Evolutionary conservation across 148 eudicot genomes (phyloP).

Genomic region (Fagopyrum tataricum): DNA sequence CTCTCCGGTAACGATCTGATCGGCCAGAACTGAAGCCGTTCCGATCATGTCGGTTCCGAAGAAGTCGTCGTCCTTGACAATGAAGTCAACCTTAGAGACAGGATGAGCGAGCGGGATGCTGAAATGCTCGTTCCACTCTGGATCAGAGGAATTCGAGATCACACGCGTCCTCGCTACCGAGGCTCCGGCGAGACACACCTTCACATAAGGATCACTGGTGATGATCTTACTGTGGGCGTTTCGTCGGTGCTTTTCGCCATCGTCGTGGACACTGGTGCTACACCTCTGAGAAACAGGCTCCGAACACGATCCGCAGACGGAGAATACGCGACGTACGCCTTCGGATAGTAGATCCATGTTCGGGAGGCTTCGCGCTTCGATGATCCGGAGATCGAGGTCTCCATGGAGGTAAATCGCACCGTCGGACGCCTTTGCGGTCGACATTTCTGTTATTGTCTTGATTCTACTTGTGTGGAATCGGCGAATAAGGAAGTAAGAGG

Average conservation of each 20-base stretch:
- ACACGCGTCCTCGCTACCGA: conserved; percentile 78
- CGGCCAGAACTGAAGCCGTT: conserved; percentile 40
- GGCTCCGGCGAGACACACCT: conserved; percentile 62
- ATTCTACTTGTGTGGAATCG: not conserved
- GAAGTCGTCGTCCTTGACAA: conserved; percentile 70
- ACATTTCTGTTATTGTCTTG: conserved; percentile 16
- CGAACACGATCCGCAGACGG: conserved; percentile 26
- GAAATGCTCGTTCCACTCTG: conserved; percentile 72
- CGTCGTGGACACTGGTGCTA: conserved; percentile 6
- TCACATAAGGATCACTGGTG: conserved; percentile 96
- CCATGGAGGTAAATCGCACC: conserved; percentile 53
- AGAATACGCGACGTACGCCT: conserved; percentile 42
- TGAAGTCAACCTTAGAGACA: conserved; percentile 42
- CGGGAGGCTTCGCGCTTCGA: conserved; percentile 57
- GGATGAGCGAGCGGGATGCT: conserved; percentile 74
- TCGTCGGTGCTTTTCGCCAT: not conserved
- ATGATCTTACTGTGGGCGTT: conserved; percentile 38
- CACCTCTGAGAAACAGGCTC: not conserved
- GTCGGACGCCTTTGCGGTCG: conserved; percentile 9
- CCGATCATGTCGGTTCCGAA: conserved; percentile 88
- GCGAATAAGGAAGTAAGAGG: not conserved
- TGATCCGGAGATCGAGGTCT: conserved; percentile 64
- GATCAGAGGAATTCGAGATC: conserved; percentile 49
- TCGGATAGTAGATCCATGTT: conserved; percentile 73
- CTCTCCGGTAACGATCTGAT: conserved; percentile 32